phyloP scores from a whole-genome alignment of 805 yeast species.

The Pichia insulana region DNA sequence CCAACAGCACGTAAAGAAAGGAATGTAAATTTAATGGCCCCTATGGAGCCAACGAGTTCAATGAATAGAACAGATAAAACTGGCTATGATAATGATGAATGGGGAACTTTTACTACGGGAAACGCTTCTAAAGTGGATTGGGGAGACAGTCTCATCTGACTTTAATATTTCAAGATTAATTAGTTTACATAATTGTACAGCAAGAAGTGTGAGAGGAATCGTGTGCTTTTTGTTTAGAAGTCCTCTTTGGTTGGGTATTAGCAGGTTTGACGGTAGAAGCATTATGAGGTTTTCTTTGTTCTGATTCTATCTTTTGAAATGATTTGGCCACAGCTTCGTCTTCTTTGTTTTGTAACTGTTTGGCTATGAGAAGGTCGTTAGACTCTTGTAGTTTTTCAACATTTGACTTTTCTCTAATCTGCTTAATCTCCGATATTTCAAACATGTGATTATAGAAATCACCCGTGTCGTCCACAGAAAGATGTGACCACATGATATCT shows the following conservation, averaged over 20 bases:
- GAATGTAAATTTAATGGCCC: not conserved
- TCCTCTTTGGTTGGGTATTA: not conserved
- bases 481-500: constrained; percentile 75
- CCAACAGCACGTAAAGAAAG: constrained; percentile 2
- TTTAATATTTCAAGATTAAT: not conserved
- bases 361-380: constrained; percentile 22
- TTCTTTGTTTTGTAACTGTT: constrained; percentile 26
- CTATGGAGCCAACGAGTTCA: not conserved
- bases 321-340: constrained; percentile 24
- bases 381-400: constrained; percentile 3
- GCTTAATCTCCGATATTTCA: not conserved
- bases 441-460: constrained; percentile 38
- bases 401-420: not conserved
- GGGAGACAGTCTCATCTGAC: constrained; percentile 11
- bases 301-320: constrained; percentile 15
- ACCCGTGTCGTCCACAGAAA: constrained; percentile 60
- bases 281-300: not conserved
- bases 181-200: constrained; percentile 1
- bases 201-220: not conserved
- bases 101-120: constrained; percentile 12
- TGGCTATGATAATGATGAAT: constrained; percentile 9
- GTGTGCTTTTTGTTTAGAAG: not conserved
- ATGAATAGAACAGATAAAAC: not conserved
- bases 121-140: constrained; percentile 7
- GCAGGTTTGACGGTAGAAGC: not conserved